phyloP scores from a whole-genome alignment of 495 filamentous ascomycete genomes.

The Aspergillus ostianus region DNA sequence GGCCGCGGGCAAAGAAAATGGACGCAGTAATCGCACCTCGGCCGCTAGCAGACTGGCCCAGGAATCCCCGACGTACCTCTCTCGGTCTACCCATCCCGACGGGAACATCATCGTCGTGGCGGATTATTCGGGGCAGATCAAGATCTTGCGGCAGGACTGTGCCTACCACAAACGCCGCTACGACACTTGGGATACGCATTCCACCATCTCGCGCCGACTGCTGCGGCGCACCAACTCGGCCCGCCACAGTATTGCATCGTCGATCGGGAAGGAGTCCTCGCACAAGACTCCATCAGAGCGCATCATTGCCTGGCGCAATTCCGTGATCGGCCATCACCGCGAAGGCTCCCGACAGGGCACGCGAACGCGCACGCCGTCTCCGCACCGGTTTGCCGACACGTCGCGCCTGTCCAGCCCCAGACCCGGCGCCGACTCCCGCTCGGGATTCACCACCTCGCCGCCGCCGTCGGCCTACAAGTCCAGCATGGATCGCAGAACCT shows the following conservation, averaged over 20 bases:
- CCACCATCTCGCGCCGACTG: slow-evolving; percentile 73
- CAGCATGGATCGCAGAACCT: slow-evolving; percentile 29
- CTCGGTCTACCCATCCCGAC: slow-evolving; percentile 70
- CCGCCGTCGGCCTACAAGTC: slow-evolving; percentile 35
- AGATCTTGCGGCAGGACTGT: slow-evolving; percentile 93
- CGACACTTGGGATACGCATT: slow-evolving; percentile 56
- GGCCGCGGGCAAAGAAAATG: slow-evolving; percentile 17
- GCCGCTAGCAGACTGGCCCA: slow-evolving; percentile 55
- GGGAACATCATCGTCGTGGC: slow-evolving; percentile 94
- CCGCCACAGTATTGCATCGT: slow-evolving; percentile 51
- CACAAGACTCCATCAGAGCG: slow-evolving; percentile 69
- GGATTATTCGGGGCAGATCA: slow-evolving; percentile 83
- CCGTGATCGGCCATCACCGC: slow-evolving; percentile 56
- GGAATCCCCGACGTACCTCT: slow-evolving; percentile 67
- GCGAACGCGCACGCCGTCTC: slow-evolving; percentile 54
- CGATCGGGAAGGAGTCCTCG: slow-evolving; percentile 42
- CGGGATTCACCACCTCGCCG: slow-evolving; percentile 33
- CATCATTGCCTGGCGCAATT: slow-evolving; percentile 91
- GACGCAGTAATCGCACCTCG: slow-evolving; percentile 27
- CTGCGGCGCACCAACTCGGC: slow-evolving; percentile 66
- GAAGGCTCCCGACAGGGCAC: slow-evolving; percentile 35
- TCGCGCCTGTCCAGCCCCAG: slow-evolving; percentile 31
- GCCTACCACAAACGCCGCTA: slow-evolving; percentile 61
- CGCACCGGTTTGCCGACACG: slow-evolving; percentile 47
- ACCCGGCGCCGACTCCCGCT: slow-evolving; percentile 30